Conservation (phyloP, 2,329 filamentous ascomycete genomes). For the Colletotrichum simmondsii region DNA sequence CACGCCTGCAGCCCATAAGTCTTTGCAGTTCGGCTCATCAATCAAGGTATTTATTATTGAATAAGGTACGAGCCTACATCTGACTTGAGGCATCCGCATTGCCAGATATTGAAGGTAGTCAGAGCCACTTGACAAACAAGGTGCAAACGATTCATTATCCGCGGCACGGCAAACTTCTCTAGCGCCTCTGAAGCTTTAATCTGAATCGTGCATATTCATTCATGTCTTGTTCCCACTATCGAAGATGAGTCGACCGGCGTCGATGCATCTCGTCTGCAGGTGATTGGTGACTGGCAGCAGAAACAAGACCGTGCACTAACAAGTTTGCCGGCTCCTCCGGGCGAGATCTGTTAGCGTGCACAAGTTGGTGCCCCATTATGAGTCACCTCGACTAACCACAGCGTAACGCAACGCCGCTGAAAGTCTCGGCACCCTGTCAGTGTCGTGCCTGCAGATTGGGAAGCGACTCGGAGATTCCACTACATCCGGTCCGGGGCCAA, state of each 20-base stretch:
- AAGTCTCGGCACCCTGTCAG: not conserved
- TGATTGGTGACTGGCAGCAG: not conserved
- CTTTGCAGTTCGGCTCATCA: not conserved
- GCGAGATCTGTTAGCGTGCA: not conserved
- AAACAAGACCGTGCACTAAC: not conserved
- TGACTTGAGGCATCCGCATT: not conserved
- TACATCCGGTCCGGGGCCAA: not conserved
- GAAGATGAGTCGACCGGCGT: constrained; percentile 24
- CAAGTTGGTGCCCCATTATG: constrained; percentile 6
- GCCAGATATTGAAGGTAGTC: not conserved
- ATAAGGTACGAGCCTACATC: not conserved
- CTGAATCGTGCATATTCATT: not conserved
- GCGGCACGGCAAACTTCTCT: not conserved
- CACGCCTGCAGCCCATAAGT: accelerated
- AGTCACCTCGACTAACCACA: constrained; percentile 25
- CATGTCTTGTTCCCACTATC: not conserved
- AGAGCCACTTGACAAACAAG: not conserved
- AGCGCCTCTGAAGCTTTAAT: not conserved
- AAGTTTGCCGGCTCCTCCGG: accelerated
- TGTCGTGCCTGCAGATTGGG: not conserved
- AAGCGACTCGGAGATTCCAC: constrained; percentile 15
- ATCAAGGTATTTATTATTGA: not conserved
- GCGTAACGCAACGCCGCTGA: not conserved
- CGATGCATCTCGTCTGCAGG: not conserved
- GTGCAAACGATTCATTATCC: not conserved